phyloP scores from a whole-genome alignment of 2,329 filamentous ascomycete species.

The Colletotrichum agaves region DNA sequence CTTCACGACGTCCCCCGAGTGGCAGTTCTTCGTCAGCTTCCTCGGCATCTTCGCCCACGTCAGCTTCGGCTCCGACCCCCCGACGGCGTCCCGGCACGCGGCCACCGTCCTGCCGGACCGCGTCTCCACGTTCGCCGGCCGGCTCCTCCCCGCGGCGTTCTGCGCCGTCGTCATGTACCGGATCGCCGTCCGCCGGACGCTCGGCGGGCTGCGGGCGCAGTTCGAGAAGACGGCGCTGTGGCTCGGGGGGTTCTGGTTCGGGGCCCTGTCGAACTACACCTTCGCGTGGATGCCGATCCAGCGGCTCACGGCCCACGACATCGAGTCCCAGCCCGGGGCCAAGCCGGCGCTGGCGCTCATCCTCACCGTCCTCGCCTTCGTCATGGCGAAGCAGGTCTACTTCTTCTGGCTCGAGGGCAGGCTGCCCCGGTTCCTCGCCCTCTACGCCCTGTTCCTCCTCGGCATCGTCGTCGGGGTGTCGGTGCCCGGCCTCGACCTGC shows the following conservation, averaged over 20 bases:
- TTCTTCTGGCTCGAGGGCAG: slow-evolving; percentile 87
- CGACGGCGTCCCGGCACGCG: slow-evolving; percentile 65
- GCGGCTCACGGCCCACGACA: slow-evolving; percentile 87
- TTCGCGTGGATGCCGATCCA: slow-evolving; percentile 94
- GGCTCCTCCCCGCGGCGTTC: slow-evolving; percentile 88
- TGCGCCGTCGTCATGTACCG: slow-evolving; percentile 89
- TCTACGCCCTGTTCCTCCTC: slow-evolving; percentile 78
- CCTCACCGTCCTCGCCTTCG: slow-evolving; percentile 73
- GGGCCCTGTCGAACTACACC: slow-evolving; percentile 92
- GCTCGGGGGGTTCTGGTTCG: slow-evolving; percentile 91
- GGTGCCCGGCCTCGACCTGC: slow-evolving; percentile 81
- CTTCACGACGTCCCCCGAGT: slow-evolving; percentile 79
- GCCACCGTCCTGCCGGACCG: slow-evolving; percentile 70
- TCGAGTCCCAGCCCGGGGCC: slow-evolving; percentile 88
- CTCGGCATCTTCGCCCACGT: slow-evolving; percentile 88
- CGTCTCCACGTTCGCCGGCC: slow-evolving; percentile 56
- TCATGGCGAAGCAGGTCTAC: slow-evolving; percentile 82
- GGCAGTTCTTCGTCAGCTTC: slow-evolving; percentile 89
- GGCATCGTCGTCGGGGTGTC: slow-evolving; percentile 75
- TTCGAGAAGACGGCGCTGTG: slow-evolving; percentile 91
- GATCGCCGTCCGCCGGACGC: slow-evolving; percentile 77
- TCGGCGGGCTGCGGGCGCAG: slow-evolving; percentile 80
- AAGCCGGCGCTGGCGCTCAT: slow-evolving; percentile 84
- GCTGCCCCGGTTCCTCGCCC: slow-evolving; percentile 78
- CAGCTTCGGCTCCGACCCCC: slow-evolving; percentile 88